Evolutionary conservation across 2,329 filamentous ascomycete species (phyloP).

Genomic region (Hymenoscyphus linearis): DNA sequence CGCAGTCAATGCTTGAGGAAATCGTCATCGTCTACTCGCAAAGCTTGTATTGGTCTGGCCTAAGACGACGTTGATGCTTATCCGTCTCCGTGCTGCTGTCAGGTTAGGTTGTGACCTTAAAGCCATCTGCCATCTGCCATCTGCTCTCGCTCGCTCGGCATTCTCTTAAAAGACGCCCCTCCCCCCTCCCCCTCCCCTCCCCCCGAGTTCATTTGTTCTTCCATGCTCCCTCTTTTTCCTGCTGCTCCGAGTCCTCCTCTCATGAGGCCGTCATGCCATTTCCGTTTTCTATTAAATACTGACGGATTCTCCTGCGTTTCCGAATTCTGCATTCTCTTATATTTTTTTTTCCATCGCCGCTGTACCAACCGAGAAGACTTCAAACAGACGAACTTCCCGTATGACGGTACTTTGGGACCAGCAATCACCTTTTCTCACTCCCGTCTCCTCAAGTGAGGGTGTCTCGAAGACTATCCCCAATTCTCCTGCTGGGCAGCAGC

Average conservation of each 20-base stretch:
- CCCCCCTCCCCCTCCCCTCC: conserved; percentile 9
- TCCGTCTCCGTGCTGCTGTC: neutral
- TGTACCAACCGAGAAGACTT: conserved; percentile 6
- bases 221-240: conserved; percentile 2
- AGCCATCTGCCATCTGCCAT: neutral
- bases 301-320: neutral
- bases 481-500: neutral
- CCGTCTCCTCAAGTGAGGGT: neutral
- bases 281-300: neutral
- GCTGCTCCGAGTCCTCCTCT: conserved; percentile 4
- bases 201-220: conserved; percentile 8
- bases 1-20: neutral
- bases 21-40: no score
- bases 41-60: neutral
- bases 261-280: neutral
- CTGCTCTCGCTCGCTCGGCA: conserved; percentile 18
- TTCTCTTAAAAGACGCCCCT: conserved; percentile 20
- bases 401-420: neutral
- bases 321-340: neutral
- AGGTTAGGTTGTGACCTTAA: neutral
- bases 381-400: neutral
- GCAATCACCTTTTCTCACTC: neutral
- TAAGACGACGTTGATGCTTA: neutral
- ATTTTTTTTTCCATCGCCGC: conserved; percentile 3
- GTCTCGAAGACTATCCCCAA: neutral